Base-by-base conservation (phyloP, 495 filamentous ascomycete species). In the Hypoxylon perforatum region DNA sequence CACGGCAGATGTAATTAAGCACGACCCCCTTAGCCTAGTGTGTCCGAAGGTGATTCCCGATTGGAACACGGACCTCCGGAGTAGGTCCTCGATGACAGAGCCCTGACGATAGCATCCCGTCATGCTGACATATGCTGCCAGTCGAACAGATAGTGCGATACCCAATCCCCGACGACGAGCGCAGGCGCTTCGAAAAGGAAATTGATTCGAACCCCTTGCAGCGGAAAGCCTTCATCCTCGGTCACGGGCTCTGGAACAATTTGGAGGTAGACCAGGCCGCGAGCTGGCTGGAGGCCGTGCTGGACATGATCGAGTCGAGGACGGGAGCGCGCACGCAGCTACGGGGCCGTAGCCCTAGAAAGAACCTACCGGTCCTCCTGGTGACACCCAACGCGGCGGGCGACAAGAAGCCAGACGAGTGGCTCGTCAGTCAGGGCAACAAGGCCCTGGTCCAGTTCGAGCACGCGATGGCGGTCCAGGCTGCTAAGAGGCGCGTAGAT, bases 241-340 rank as follows among this genome's bases (percentile, higher is more conserved):
- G 82, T 1, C 82, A 84, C 57, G 82, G 82, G 15, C 73, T 85
- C 9, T 85, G 82, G 82, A 84, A 81, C 57, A 75, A 84, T 50
- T 72, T 84, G 17, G 80, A 84, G 18, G 60, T 84, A 23, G 78
- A 80, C 56, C 76, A 77, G 25, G 76, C 78, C 14, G 54, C 81
- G 14, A 65, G 76, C 30, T 84, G 81, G 81, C 65, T 84, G 15
- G 79, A 82, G 36, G 28, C 62, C 6, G 75, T 83, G 19, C 63
- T 83, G 15, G 70, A 70, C 15, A 71, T 68, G 7, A 78, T 77
- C 48, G 41, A 75, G 51, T 55, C 60, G 41, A 67, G 59, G 50
- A 61, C 64, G 5, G 44, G 61, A 70, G 44, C 57, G 45, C 55
- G 65, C 36, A 41, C 51, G 57, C 60, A 63, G 58, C 47, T 69